Conservation (phyloP, 2,329 filamentous ascomycete genomes). For the Cytospora chrysosperma region DNA sequence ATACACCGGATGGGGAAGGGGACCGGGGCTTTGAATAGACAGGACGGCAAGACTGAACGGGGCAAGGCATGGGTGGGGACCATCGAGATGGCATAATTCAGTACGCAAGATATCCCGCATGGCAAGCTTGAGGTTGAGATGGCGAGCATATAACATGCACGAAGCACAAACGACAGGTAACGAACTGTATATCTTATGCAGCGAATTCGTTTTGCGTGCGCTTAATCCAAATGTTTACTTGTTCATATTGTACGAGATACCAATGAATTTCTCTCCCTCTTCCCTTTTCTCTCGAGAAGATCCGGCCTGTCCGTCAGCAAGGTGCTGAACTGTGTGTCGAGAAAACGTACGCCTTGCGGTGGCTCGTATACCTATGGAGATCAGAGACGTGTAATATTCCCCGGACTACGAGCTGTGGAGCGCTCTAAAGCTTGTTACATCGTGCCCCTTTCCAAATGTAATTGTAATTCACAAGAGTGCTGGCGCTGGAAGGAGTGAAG, state of each 20-base stretch:
- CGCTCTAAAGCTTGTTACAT: too few relatives aligned
- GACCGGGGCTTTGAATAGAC: not conserved
- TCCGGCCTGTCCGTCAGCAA: not conserved
- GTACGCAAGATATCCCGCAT: not conserved
- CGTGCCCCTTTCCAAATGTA: not conserved
- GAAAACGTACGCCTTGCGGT: not conserved
- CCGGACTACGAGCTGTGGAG: too few relatives aligned
- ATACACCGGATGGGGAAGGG: not conserved
- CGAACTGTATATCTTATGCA: not conserved
- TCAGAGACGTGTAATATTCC: not conserved
- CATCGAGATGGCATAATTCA: not conserved
- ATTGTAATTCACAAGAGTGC: too few relatives aligned
- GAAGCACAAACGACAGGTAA: not conserved
- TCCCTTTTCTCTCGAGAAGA: not conserved
- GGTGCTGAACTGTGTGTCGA: not conserved
- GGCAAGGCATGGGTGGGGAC: not conserved
- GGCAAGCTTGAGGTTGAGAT: not conserved
- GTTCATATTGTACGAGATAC: not conserved
- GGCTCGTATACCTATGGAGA: not conserved
- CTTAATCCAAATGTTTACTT: not conserved
- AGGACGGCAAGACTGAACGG: not conserved
- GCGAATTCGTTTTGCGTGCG: not conserved
- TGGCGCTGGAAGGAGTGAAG: not conserved
- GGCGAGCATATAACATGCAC: not conserved
- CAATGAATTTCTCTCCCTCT: not conserved